phyloP scores from a whole-genome alignment of 2,329 filamentous ascomycete genomes.

The Hypoxylon sp. region DNA sequence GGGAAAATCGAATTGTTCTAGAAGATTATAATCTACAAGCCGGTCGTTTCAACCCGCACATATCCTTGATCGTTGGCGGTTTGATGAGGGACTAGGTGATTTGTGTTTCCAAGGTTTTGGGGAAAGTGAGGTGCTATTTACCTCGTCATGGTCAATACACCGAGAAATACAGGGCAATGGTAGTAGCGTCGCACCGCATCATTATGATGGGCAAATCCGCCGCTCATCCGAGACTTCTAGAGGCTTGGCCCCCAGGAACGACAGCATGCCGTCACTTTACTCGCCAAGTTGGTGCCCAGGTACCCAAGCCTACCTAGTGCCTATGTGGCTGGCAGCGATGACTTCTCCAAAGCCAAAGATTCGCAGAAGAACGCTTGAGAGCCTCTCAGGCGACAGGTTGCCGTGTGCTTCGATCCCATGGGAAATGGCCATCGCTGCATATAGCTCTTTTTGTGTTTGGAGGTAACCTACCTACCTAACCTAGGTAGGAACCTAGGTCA shows the following conservation, averaged over 20 bases:
- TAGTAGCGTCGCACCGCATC: conserved; percentile 27
- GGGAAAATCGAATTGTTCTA: conserved; percentile 30
- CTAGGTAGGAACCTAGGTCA: too few species aligned
- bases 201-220: conserved; percentile 9
- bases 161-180: conserved; percentile 1
- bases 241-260: conserved; percentile 12
- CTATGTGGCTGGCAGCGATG: conserved; percentile 14
- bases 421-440: background rate
- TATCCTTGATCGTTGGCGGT: background rate
- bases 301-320: conserved; percentile 13
- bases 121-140: background rate
- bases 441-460: background rate
- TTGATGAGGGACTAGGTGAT: background rate
- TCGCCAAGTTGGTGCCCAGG: too few species aligned
- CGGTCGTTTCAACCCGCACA: conserved; percentile 16
- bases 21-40: conserved; percentile 19
- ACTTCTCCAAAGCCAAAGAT: conserved; percentile 8
- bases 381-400: background rate
- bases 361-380: background rate
- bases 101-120: background rate
- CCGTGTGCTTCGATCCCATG: background rate
- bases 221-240: conserved; percentile 22
- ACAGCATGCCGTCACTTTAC: conserved; percentile 10
- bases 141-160: conserved; percentile 3
- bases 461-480: background rate